Evolutionary conservation across 768 basidiomycete genomes (phyloP).

Genomic region (Boletus pseudo-olivaceus): DNA sequence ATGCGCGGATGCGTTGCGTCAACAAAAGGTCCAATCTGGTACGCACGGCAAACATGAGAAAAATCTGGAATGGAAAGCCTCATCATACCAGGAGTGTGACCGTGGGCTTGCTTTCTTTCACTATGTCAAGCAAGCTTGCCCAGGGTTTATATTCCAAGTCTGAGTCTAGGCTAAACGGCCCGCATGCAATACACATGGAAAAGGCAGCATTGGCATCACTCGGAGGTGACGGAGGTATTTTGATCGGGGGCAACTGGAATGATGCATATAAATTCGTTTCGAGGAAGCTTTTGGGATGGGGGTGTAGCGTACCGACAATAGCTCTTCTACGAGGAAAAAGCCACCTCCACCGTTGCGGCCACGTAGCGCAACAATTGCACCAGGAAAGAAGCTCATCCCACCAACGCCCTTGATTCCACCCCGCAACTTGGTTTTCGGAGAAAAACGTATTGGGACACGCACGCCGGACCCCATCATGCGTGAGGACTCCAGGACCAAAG

Average conservation of each 20-base stretch:
- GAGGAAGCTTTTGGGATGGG: background rate
- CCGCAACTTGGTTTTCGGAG: constrained; percentile 60
- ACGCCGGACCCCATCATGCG: constrained; percentile 66
- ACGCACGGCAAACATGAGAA: background rate
- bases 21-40: constrained; percentile 88
- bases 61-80: background rate
- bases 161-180: constrained; percentile 80
- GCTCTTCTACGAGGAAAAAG: constrained; percentile 79
- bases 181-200: constrained; percentile 70
- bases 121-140: constrained; percentile 55
- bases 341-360: constrained; percentile 91
- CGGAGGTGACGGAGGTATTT: constrained; percentile 39
- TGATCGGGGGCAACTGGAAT: constrained; percentile 60
- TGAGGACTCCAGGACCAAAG: constrained; percentile 79
- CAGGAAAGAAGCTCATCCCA: constrained; percentile 80
- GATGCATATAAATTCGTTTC: background rate
- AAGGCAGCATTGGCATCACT: constrained; percentile 43
- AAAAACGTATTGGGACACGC: constrained; percentile 69
- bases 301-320: constrained; percentile 61
- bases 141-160: constrained; percentile 77
- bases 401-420: constrained; percentile 59
- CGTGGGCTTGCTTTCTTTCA: constrained; percentile 64
- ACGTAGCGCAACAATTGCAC: constrained; percentile 78
- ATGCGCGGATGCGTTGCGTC: constrained; percentile 74
- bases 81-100: constrained; percentile 70